These are phyloP conservation scores for Mycena maculata DNA, from an alignment of 768 basidiomycete genomes.

Conservation along the genomic window DNA sequence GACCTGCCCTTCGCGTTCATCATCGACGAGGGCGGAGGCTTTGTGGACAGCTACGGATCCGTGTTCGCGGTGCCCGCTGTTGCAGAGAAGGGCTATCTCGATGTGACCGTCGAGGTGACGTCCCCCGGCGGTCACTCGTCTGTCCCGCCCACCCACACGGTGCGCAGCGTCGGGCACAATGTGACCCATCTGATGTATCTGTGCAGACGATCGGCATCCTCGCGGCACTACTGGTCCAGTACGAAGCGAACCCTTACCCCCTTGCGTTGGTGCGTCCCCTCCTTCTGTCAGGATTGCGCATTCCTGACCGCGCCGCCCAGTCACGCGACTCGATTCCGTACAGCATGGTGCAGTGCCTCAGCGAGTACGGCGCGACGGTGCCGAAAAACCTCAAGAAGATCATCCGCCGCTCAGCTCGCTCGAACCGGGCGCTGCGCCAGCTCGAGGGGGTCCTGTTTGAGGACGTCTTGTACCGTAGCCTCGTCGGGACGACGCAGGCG, in stretches of 20 bases:
- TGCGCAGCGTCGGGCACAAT: background rate
- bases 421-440: constrained; percentile 35
- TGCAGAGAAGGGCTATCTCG: constrained; percentile 64
- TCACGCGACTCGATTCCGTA: background rate
- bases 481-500: constrained; percentile 65
- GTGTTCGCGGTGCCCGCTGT: constrained; percentile 56
- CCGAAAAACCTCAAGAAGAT: constrained; percentile 48
- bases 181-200: background rate
- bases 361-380: constrained; percentile 58
- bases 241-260: constrained; percentile 57
- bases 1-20: constrained; percentile 65
- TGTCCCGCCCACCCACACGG: constrained; percentile 49
- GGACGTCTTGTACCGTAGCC: constrained; percentile 38
- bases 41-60: constrained; percentile 41
- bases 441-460: constrained; percentile 47
- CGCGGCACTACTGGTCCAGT: constrained; percentile 57
- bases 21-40: constrained; percentile 68
- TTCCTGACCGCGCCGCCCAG: background rate
- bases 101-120: constrained; percentile 52
- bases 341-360: constrained; percentile 53
- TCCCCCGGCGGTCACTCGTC: constrained; percentile 73
- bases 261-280: constrained; percentile 33
- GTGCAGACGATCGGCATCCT: constrained; percentile 65
- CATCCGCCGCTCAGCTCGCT: constrained; percentile 12
- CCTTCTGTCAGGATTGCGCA: background rate